phyloP scores from a whole-genome alignment of 2,329 filamentous ascomycete genomes.

The Biscogniauxia marginata region DNA sequence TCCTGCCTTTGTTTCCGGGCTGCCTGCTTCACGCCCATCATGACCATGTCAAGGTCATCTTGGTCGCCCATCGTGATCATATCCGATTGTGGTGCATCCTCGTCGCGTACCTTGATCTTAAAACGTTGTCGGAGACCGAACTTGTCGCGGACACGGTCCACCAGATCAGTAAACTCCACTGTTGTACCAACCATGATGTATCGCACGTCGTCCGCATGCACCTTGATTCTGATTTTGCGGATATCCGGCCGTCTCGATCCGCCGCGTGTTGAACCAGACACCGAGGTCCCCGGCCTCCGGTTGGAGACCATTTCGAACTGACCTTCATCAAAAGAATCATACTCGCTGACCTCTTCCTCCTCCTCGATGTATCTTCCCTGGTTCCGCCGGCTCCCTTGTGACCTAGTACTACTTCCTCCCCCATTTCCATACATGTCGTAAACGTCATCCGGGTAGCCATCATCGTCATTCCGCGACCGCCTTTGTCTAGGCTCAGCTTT shows the following conservation, averaged over 20 bases:
- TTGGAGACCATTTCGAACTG: constrained; percentile 77
- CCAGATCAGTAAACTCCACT: constrained; percentile 74
- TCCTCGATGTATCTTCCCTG: constrained; percentile 72
- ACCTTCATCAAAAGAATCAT: constrained; percentile 71
- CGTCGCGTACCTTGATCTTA: constrained; percentile 86
- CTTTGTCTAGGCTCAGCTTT: constrained; percentile 39
- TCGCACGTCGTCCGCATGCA: constrained; percentile 85
- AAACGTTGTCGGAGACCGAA: constrained; percentile 76
- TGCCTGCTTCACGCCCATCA: constrained; percentile 65
- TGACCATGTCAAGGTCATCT: constrained; percentile 88
- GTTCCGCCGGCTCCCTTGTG: constrained; percentile 41
- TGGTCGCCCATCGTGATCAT: constrained; percentile 98
- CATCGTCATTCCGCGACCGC: constrained; percentile 53
- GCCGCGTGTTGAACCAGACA: constrained; percentile 50
- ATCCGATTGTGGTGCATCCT: constrained; percentile 72
- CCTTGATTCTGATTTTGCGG: constrained; percentile 83
- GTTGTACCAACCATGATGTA: constrained; percentile 82
- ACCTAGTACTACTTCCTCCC: constrained; percentile 38
- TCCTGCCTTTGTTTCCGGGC: constrained; percentile 75
- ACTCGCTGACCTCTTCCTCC: constrained; percentile 72
- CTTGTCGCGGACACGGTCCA: constrained; percentile 79
- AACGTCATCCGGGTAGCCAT: constrained; percentile 66
- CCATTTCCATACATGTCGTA: constrained; percentile 61
- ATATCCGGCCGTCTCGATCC: constrained; percentile 64
- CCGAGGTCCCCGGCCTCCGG: constrained; percentile 45